These are phyloP conservation scores for Mycena rebaudengoi DNA, from an alignment of 768 basidiomycete species.

Conservation along the genomic window DNA sequence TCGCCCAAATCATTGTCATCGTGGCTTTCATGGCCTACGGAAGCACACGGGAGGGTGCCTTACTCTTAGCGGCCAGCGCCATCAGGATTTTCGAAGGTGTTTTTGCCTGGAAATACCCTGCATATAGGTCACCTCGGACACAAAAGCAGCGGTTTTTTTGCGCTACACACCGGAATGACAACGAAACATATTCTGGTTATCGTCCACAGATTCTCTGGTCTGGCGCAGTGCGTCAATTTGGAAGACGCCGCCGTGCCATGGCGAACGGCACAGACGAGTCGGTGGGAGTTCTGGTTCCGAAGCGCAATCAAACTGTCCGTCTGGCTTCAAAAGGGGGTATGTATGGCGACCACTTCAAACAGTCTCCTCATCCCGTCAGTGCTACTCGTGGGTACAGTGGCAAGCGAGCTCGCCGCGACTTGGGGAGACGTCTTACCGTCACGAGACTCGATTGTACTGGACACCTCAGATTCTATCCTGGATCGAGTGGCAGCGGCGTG, in stretches of 20 bases:
- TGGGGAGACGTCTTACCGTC: not conserved
- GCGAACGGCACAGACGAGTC: not conserved
- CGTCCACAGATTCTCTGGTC: not conserved
- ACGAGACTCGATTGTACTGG: not conserved
- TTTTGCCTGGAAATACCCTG: not conserved
- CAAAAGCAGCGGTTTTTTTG: not conserved
- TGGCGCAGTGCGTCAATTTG: not conserved
- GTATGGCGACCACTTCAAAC: not conserved
- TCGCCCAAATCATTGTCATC: not conserved
- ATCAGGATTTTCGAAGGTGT: not conserved
- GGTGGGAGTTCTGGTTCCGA: not conserved
- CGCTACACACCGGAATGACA: not conserved
- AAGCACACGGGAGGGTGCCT: not conserved
- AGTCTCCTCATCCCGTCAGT: not conserved
- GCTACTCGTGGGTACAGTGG: not conserved
- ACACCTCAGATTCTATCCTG: not conserved
- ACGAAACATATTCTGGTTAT: not conserved
- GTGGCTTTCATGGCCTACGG: not conserved
- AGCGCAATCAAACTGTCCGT: not conserved
- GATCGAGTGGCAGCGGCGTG: slow-evolving; percentile 1
- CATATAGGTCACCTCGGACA: not conserved
- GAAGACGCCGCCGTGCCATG: not conserved
- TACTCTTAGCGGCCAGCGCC: not conserved
- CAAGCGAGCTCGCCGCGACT: not conserved
- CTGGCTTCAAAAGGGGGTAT: not conserved